These are phyloP conservation scores for Ceratocystis variospora DNA, from an alignment of 2,329 filamentous ascomycete species.

Conservation along the genomic window DNA sequence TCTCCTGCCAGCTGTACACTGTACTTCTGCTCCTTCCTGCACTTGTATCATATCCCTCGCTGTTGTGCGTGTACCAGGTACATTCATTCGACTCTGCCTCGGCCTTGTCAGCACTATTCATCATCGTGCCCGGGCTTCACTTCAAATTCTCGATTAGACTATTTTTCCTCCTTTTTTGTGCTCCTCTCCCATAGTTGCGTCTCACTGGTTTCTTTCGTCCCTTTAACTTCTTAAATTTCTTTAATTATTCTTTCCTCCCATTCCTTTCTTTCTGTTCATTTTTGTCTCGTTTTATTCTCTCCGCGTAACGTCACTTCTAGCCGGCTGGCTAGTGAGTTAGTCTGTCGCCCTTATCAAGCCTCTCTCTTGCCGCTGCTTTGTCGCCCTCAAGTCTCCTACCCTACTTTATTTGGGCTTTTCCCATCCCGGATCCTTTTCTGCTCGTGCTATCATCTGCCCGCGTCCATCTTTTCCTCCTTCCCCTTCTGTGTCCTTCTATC, in stretches of 20 bases:
- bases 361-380: background rate
- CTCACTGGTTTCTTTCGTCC: background rate
- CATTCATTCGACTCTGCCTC: background rate
- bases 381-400: background rate
- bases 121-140: background rate
- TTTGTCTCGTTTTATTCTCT: background rate
- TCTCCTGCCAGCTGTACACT: background rate
- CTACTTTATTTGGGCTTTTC: background rate
- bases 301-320: background rate
- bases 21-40: background rate
- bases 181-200: background rate
- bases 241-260: background rate
- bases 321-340: background rate
- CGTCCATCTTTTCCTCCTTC: background rate
- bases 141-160: background rate
- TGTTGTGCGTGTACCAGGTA: background rate
- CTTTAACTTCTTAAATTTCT: background rate
- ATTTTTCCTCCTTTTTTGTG: background rate
- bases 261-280: background rate
- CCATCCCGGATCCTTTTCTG: background rate
- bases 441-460: background rate
- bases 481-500: background rate
- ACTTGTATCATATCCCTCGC: background rate
- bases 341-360: background rate
- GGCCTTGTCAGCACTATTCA: background rate